A percentile compares a stretch with the other conserved stretches of the same genome.
phyloP scores from a whole-genome alignment of 345 rosid genomes.

The Aurinia saxatilis region DNA sequence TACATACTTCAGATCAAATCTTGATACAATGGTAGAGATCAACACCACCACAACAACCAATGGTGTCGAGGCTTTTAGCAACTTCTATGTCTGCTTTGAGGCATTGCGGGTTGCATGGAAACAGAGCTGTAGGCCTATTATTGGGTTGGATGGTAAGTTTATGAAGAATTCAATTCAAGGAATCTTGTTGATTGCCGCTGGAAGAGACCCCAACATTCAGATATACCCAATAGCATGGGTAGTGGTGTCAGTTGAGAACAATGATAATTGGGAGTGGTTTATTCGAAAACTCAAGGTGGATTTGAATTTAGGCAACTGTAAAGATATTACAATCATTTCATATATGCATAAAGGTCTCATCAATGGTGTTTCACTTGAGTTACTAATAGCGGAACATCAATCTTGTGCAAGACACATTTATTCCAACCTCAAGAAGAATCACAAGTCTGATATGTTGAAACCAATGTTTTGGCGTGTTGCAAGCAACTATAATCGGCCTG shows the following conservation, averaged over 20 bases:
- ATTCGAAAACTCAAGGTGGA: not conserved
- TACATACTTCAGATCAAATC: not conserved
- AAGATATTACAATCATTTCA: not conserved
- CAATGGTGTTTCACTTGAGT: too few relatives aligned
- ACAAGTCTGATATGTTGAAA: too few relatives aligned
- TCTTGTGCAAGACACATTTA: too few relatives aligned
- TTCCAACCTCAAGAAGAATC: too few relatives aligned
- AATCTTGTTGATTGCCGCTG: not conserved
- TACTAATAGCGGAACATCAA: too few relatives aligned
- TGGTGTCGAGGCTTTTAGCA: not conserved
- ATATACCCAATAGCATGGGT: not conserved
- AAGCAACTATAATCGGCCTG: too few relatives aligned
- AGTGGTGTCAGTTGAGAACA: not conserved
- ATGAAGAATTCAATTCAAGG: not conserved
- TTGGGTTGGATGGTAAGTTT: not conserved
- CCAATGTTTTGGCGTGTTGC: too few relatives aligned
- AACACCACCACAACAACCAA: not conserved
- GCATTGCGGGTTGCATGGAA: not conserved
- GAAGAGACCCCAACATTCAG: not conserved
- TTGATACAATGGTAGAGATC: not conserved
- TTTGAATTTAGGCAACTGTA: not conserved
- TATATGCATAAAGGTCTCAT: too few relatives aligned
- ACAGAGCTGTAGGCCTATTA: not conserved
- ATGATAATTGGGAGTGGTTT: not conserved
- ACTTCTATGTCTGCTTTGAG: not conserved